These are phyloP conservation scores for Phytopythium chamaehyphon DNA, from an alignment of 352 stramenopile species.

Conservation along the genomic window DNA sequence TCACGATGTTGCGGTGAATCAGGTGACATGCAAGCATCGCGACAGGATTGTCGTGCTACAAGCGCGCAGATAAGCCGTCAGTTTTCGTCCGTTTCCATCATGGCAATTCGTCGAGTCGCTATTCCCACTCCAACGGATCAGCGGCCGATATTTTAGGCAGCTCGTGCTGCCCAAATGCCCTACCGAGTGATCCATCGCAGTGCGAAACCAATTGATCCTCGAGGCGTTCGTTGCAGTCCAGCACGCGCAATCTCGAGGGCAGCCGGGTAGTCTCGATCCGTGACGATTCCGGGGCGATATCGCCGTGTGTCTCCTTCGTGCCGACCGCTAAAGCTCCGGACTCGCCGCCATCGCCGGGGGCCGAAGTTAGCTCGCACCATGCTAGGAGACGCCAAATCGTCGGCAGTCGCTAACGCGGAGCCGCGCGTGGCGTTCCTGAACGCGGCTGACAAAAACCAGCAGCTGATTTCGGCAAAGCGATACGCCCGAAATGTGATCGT, in stretches of 20 bases:
- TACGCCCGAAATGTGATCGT: conserved; percentile 81
- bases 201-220: conserved; percentile 1
- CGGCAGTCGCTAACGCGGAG: conserved; percentile 16
- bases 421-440: conserved; percentile 56
- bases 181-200: too few relatives aligned
- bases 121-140: too few relatives aligned
- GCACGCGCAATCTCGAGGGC: too few relatives aligned
- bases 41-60: too few relatives aligned
- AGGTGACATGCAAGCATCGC: too few relatives aligned
- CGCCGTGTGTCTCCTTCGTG: background rate
- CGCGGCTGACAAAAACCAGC: conserved; percentile 41
- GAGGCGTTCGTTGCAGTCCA: background rate
- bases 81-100: too few relatives aligned
- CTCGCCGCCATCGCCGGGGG: background rate
- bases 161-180: too few relatives aligned
- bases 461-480: conserved; percentile 36
- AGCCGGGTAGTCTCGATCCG: too few relatives aligned
- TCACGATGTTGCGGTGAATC: too few relatives aligned
- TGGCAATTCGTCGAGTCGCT: too few relatives aligned
- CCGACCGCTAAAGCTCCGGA: background rate
- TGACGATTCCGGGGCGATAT: background rate
- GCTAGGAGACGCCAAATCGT: background rate
- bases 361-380: background rate
- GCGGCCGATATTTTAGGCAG: too few relatives aligned
- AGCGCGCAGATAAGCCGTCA: too few relatives aligned